Evolutionary conservation across 2,329 filamentous ascomycete genomes (phyloP).

Genomic region (Paraphoma sp.): DNA sequence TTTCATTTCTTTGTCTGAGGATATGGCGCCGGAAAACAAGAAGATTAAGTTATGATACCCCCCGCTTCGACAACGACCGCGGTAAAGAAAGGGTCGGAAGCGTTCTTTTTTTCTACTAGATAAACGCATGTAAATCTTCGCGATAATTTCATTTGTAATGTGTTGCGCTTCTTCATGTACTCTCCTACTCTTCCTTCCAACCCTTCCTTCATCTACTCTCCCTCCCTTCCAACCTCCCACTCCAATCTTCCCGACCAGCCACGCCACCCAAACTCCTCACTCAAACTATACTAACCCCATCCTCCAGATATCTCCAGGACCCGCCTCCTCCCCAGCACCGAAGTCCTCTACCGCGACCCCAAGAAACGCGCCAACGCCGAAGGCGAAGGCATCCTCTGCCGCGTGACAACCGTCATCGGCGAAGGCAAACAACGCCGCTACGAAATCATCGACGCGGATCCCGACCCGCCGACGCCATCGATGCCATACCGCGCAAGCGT

Average conservation of each 20-base stretch:
- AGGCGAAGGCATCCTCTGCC: conserved; percentile 60
- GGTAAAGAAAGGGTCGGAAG: not conserved
- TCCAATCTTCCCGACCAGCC: not conserved
- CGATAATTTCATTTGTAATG: not conserved
- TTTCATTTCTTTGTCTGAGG: not conserved
- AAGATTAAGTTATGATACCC: not conserved
- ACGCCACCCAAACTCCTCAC: too few relatives aligned
- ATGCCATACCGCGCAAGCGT: conserved; percentile 55
- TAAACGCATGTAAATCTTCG: not conserved
- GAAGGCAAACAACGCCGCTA: conserved; percentile 61
- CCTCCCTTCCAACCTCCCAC: not conserved
- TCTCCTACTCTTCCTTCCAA: not conserved
- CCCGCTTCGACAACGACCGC: not conserved
- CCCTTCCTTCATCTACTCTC: not conserved
- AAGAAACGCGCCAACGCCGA: conserved; percentile 48
- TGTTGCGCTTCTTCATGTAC: not conserved
- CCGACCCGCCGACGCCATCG: conserved; percentile 47
- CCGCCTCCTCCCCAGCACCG: conserved; percentile 50
- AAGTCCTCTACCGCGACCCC: conserved; percentile 59
- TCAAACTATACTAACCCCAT: not conserved
- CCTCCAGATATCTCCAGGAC: conserved; percentile 16
- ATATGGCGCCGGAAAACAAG: not conserved
- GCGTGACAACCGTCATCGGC: conserved; percentile 59
- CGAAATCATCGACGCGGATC: conserved; percentile 60
- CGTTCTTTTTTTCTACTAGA: not conserved